Conservation (phyloP, 2,329 filamentous ascomycete genomes). For the Colletotrichum phormii region DNA sequence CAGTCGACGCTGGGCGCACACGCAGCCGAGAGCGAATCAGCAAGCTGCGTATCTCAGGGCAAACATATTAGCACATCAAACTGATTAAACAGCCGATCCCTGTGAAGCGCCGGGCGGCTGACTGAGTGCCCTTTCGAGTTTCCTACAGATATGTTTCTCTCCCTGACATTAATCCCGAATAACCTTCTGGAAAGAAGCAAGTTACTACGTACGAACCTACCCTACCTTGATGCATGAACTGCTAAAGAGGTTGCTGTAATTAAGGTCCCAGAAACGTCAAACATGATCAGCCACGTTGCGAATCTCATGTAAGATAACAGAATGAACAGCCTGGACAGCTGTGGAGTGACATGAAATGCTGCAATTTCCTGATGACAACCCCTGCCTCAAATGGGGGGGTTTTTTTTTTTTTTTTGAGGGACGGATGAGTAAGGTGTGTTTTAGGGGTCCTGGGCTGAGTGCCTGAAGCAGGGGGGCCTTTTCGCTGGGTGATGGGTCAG, state of each 20-base stretch:
- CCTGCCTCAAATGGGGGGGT: constrained; percentile 5
- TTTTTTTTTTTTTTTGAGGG: background rate
- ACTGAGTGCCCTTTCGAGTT: constrained; percentile 13
- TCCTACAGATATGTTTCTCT: background rate
- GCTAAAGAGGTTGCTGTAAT: constrained; percentile 12
- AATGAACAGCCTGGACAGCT: background rate
- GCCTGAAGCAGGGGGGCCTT: constrained; percentile 17
- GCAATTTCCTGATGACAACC: constrained; percentile 11
- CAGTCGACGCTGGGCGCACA: background rate
- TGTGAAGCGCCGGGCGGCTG: constrained; percentile 24
- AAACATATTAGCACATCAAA: constrained; percentile 10
- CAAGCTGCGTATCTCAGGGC: background rate
- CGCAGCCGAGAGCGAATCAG: constrained; percentile 6
- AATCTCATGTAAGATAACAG: background rate
- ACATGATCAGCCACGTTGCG: background rate
- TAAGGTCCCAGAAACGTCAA: constrained; percentile 7
- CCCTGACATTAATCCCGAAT: constrained; percentile 4
- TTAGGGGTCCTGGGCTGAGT: constrained; percentile 29
- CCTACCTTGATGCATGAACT: constrained; percentile 13
- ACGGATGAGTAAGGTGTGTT: background rate
- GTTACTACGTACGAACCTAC: background rate
- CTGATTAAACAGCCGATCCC: constrained; percentile 8
- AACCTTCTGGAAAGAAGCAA: background rate
- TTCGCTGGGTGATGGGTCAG: background rate
- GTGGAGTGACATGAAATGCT: constrained; percentile 17